phyloP scores from a whole-genome alignment of 2,329 filamentous ascomycete species.

The Pseudofabraea citricarpa region DNA sequence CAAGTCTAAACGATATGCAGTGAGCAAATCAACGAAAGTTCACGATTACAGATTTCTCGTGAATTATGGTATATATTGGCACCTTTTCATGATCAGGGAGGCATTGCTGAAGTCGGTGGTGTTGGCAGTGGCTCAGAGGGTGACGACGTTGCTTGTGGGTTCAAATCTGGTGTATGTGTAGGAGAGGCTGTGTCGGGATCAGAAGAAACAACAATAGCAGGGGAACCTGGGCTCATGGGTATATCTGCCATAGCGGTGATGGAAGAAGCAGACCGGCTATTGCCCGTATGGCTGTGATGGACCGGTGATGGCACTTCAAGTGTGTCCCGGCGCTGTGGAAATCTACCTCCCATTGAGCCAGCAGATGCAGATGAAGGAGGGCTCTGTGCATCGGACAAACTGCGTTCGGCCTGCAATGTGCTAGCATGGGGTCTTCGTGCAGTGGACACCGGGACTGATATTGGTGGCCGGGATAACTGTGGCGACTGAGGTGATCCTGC shows the following conservation, averaged over 20 bases:
- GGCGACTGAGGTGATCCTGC: conserved; percentile 13
- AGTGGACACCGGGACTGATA: conserved; percentile 13
- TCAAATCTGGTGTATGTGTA: conserved; percentile 1
- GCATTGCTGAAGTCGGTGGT: too few species aligned
- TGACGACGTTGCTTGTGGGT: too few species aligned
- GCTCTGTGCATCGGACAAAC: conserved; percentile 11
- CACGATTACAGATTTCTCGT: too few species aligned
- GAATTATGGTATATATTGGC: too few species aligned
- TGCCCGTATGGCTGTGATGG: conserved; percentile 9
- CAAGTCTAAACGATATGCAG: too few species aligned
- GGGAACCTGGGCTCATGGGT: conserved; percentile 7
- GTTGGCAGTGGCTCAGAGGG: too few species aligned
- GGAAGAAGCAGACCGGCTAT: not conserved
- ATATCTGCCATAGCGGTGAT: not conserved
- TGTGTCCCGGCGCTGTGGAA: conserved; percentile 3
- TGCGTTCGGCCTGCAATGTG: conserved; percentile 14
- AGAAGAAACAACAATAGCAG: conserved; percentile 17
- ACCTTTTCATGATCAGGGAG: too few species aligned
- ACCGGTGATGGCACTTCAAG: conserved; percentile 6
- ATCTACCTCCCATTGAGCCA: not conserved
- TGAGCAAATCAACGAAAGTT: too few species aligned
- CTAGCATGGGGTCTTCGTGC: conserved; percentile 11
- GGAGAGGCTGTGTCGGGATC: conserved; percentile 10
- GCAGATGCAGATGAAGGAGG: conserved; percentile 4
- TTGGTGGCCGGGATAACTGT: too few species aligned